A percentile compares a stretch with the other conserved stretches of the same genome.
Conservation (phyloP, 2,329 filamentous ascomycete genomes). For the Trichoderma endophyticum region DNA sequence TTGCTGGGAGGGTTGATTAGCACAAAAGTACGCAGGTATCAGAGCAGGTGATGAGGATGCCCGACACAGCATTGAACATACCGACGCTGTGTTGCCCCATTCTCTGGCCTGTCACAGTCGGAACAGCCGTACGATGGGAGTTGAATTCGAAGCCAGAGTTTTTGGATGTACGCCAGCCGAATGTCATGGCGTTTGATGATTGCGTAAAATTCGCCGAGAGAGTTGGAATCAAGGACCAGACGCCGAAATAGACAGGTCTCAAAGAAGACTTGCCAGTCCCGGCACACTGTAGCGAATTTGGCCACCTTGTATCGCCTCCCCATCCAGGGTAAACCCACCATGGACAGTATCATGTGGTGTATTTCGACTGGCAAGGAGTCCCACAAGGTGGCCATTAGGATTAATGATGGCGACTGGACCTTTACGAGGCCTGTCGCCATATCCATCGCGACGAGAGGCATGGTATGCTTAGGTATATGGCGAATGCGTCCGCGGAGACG, state of each 20-base stretch:
- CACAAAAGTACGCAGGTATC: too few relatives aligned
- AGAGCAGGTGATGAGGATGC: too few relatives aligned
- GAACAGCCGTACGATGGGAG: not conserved
- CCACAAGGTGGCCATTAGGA: too few relatives aligned
- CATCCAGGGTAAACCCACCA: not conserved
- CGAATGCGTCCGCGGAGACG: too few relatives aligned
- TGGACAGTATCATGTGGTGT: not conserved
- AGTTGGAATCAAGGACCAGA: not conserved
- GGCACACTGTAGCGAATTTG: not conserved
- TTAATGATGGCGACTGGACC: too few relatives aligned
- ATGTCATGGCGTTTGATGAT: not conserved
- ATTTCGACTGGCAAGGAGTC: not conserved
- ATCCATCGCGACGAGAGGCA: too few relatives aligned
- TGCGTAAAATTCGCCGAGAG: not conserved
- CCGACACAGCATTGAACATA: not conserved
- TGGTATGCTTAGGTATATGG: too few relatives aligned
- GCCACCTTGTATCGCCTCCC: not conserved
- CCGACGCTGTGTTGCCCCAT: not conserved
- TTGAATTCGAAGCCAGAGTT: not conserved
- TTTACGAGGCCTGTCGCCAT: fast-evolving
- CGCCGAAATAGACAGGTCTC: not conserved
- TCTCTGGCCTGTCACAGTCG: not conserved
- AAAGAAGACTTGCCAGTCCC: not conserved
- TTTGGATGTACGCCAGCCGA: not conserved
- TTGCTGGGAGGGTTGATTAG: not conserved